Conservation (phyloP, 257 asterid genomes). For the Craterostigma plantagineum region DNA sequence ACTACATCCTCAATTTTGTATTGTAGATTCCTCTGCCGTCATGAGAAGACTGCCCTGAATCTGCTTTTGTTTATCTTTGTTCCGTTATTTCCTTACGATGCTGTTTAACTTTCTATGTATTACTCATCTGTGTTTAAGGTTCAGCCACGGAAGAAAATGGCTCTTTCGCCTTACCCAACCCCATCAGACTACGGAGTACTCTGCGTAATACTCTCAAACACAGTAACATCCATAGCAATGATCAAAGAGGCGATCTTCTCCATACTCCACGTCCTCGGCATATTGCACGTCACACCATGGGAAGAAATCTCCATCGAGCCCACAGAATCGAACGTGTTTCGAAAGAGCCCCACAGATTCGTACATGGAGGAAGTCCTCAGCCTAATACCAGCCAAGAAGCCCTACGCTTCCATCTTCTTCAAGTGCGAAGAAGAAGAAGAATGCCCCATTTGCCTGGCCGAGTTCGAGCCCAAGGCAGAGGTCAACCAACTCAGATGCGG, state of each 20-base stretch:
- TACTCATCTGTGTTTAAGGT: too few relatives aligned
- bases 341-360: slow-evolving; percentile 38
- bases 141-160: slow-evolving; percentile 20
- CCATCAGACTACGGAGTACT: slow-evolving; percentile 85
- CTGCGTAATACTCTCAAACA: slow-evolving; percentile 63
- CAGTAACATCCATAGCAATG: slow-evolving; percentile 69
- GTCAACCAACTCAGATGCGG: slow-evolving; percentile 62
- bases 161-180: slow-evolving; percentile 62
- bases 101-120: too few relatives aligned
- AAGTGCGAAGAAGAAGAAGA: slow-evolving; percentile 25
- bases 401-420: slow-evolving; percentile 37
- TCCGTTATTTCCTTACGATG: too few relatives aligned
- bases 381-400: slow-evolving; percentile 39
- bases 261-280: slow-evolving; percentile 52
- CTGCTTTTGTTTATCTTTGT: too few relatives aligned
- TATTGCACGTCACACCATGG: slow-evolving; percentile 45
- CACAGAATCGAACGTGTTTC: slow-evolving; percentile 23
- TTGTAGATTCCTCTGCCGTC: too few relatives aligned
- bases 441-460: slow-evolving; percentile 66
- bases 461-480: slow-evolving; percentile 46
- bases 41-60: too few relatives aligned
- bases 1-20: too few relatives aligned
- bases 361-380: slow-evolving; percentile 68
- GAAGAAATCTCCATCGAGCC: slow-evolving; percentile 44
- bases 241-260: slow-evolving; percentile 62